Base-by-base conservation (phyloP, 1,139 yeast species). In the Yamadazyma sp. region DNA sequence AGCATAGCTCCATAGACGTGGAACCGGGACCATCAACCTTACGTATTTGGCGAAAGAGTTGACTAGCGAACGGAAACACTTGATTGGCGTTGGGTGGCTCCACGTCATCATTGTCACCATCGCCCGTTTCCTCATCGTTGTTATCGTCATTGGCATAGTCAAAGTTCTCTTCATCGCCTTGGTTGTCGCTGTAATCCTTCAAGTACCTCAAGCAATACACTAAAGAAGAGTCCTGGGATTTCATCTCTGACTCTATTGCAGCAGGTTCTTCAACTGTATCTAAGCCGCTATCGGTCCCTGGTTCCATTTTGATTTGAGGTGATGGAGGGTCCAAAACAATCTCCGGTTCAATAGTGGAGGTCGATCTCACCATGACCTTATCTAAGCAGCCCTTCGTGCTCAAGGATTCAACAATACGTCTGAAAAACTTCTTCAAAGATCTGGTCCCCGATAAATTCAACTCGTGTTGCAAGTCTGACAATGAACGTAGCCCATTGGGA, bases 401-500 rank as follows among this genome's bases (percentile, higher is more conserved):
- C 24, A 86, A 64, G 42, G 69, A 68, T 12, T 73, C 63, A 5
- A 81, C 69, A 2, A 79, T 69, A 2, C 79, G 66, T 20, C 78
- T 67, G 50, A 81, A 82, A 22, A 73, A 69, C 39, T 76, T 75
- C 11, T 74, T 62, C 2, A 73, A 59, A 5, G 76, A 66, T 22
- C 54, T 58, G 4, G 66, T 66, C 3, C 34, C 25, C 41, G 75
- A 78, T 54, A 81, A 70, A 23, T 77, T 78, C 33, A 87, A 56
- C 53, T 86, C 87, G 31, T 73, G 64, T 49, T 79, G 77, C 46
- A 87, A 64, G 59, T 87, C 95, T 18, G 69, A 62, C 33, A 81
- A 72, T 18, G 85, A 83, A 31, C 95, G 73, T 16, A 87, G 67
- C 2, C 81, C 77, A 52, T 83, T 79, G 27, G 87, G 85, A 0